These are phyloP conservation scores for Astragalus glycyphyllos DNA, from an alignment of 306 rosid species.

Conservation along the genomic window DNA sequence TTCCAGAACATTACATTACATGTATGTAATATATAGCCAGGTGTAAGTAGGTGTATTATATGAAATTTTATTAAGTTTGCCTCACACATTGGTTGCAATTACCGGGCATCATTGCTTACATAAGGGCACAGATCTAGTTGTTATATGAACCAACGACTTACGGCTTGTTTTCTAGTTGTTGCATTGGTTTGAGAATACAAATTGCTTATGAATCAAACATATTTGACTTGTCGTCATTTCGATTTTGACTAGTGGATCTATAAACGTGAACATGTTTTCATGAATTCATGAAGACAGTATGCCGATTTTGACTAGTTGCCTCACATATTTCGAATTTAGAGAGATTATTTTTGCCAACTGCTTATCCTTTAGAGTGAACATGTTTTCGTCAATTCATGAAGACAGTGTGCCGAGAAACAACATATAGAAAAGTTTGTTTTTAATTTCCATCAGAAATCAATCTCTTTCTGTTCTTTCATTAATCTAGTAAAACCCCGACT, in stretches of 20 bases:
- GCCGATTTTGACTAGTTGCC: too few relatives aligned
- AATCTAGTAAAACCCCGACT: background rate
- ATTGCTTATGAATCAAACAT: background rate
- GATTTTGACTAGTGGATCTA: background rate
- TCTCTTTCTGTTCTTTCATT: conserved; percentile 5
- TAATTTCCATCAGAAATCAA: background rate
- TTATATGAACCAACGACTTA: background rate
- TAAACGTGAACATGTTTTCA: too few relatives aligned
- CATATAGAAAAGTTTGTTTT: background rate
- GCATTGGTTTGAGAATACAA: background rate
- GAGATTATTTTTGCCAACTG: conserved; percentile 6
- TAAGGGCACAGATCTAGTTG: background rate
- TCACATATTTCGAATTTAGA: too few relatives aligned
- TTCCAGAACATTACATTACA: background rate
- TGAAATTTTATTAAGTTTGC: background rate
- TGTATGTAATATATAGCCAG: background rate
- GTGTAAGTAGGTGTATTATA: background rate
- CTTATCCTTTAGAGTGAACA: background rate
- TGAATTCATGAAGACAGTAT: too few relatives aligned
- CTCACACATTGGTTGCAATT: background rate
- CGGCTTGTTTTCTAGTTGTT: background rate
- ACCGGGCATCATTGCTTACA: conserved; percentile 15
- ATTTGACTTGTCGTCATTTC: background rate
- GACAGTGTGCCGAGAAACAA: background rate
- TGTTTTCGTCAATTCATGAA: background rate